Conservation (phyloP, 768 basidiomycete species). For the Cyclocybe cylindracea region DNA sequence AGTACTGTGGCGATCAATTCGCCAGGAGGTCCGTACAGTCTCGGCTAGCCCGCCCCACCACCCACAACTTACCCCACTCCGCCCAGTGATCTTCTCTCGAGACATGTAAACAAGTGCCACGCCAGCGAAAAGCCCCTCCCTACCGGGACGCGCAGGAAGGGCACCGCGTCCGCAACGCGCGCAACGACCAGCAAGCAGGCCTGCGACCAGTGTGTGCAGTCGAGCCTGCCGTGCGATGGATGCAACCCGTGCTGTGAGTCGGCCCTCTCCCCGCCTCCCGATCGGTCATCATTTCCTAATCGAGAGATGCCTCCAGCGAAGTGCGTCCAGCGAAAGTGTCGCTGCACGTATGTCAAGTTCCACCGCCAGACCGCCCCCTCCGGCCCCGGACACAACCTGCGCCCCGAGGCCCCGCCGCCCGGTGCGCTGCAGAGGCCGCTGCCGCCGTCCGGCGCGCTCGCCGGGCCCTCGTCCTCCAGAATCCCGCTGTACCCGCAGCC, state of each 20-base stretch:
- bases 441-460: slow-evolving; percentile 12
- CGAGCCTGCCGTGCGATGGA: slow-evolving; percentile 76
- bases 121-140: slow-evolving; percentile 65
- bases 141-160: slow-evolving; percentile 58
- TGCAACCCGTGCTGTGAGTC: slow-evolving; percentile 75
- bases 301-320: slow-evolving; percentile 50
- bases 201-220: slow-evolving; percentile 83
- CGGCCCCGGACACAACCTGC: slow-evolving; percentile 66
- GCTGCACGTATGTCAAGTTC: slow-evolving; percentile 82
- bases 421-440: slow-evolving; percentile 7
- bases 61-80: not conserved
- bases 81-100: slow-evolving; percentile 75
- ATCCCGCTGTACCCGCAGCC: slow-evolving; percentile 29
- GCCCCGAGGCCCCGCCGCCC: slow-evolving; percentile 24
- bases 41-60: slow-evolving; percentile 11
- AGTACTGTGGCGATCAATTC: slow-evolving; percentile 87
- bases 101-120: slow-evolving; percentile 89
- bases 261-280: not conserved
- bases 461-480: slow-evolving; percentile 19
- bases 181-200: slow-evolving; percentile 82
- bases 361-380: slow-evolving; percentile 80
- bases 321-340: slow-evolving; percentile 68
- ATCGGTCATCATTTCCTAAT: slow-evolving; percentile 9
- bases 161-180: slow-evolving; percentile 63
- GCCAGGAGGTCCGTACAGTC: slow-evolving; percentile 62